Base-by-base conservation (phyloP, 257 asterid species). In the Capsicum pubescens region DNA sequence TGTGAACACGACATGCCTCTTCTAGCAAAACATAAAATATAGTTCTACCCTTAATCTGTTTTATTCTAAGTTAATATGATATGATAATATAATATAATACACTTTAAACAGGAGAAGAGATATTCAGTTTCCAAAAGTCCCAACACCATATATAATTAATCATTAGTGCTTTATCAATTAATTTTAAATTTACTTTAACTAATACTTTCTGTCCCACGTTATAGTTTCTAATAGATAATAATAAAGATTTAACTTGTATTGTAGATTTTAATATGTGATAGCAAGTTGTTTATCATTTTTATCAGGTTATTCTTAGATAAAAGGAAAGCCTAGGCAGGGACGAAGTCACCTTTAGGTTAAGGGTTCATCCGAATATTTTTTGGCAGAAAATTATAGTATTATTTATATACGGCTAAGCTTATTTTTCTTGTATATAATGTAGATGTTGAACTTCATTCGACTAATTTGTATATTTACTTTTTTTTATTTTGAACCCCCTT, bases 1-100 rank as follows among this genome's bases (percentile, higher is more conserved):
- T 87, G 80, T 88, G 93, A 89, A 91, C 78, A 68, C 82, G 84
- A 79, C 90, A 86, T 77, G 81, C 81, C 81, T 54, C 50, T 58
- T 63, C 7, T 26, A 54, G 26, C 15, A 77, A 15, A 54, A 61
- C 60, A 54, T 36, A 85, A 81, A 77, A 0, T 12, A 84, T 35
- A 74, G 82, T 67, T 48, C 84, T 81, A 82, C n/a, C 56, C 7
- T 57, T 83, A 48, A 48, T 48, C 32, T 66, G 19, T 5, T 39
- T 66, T 66, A 26, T 26, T 35, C 15, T 32, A 66, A 9, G 46
- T 32, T 66, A 83, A 63, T 81, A 84, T 52, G 10, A 63, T 81
- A 84, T 52, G 10, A 9, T 52, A 52, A 2, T 7, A 52, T 52
- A 50, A 52, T 52, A 50, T 52, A 48, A 9, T 52, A 35, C 48